phyloP scores from a whole-genome alignment of 2,329 filamentous ascomycete species.

The Alternaria sp. region DNA sequence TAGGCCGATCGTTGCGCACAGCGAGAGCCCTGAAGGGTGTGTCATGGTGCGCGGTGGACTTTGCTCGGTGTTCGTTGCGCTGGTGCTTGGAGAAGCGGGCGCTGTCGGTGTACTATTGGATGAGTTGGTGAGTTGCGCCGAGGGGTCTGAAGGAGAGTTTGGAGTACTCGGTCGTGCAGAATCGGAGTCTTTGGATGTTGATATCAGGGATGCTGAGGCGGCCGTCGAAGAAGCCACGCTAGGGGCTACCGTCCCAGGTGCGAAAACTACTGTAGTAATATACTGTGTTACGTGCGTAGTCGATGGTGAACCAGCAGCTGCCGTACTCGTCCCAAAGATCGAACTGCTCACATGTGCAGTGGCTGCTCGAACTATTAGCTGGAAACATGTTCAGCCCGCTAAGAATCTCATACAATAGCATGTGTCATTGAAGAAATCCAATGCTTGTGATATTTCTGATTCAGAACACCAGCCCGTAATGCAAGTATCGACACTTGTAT shows the following conservation, averaged over 20 bases:
- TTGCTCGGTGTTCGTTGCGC: not conserved
- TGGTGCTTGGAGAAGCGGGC: not conserved
- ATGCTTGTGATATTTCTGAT: not conserved
- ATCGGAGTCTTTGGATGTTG: not conserved
- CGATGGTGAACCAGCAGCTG: not conserved
- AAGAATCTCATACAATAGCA: not conserved
- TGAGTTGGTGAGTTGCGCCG: not conserved
- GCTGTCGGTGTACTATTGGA: not conserved
- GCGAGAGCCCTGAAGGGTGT: not conserved
- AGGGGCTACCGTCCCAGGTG: not conserved
- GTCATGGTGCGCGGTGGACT: not conserved
- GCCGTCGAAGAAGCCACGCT: not conserved
- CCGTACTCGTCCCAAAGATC: not conserved
- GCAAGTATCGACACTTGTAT: not conserved
- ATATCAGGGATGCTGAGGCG: not conserved
- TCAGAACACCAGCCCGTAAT: not conserved
- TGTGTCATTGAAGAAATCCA: accelerated
- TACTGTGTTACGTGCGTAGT: not conserved
- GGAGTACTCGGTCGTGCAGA: not conserved
- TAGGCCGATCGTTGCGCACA: not conserved
- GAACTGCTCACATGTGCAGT: not conserved
- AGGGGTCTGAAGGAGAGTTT: not conserved
- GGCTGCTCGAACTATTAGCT: not conserved
- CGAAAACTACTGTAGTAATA: not conserved
- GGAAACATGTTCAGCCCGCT: not conserved